A percentile compares a stretch with the other conserved stretches of the same genome.
Conservation (phyloP, 1,284 basidiomycete species). For the Cryptococcus sp. region DNA sequence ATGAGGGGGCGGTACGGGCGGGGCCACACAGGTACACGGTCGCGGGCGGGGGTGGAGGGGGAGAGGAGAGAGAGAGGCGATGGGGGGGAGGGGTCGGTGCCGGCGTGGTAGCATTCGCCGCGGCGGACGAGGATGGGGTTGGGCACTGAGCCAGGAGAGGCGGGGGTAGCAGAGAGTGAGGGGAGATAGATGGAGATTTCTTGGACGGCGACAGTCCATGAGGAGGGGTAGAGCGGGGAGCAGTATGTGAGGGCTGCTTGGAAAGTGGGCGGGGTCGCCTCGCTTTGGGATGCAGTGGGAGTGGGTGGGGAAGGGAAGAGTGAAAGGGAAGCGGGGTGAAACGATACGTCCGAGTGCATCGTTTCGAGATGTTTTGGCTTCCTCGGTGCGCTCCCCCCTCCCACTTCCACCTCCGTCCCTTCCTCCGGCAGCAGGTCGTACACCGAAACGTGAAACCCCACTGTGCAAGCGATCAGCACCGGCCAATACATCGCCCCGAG, state of each 20-base stretch:
- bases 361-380: conserved; percentile 28
- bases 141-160: neutral
- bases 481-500: conserved; percentile 37
- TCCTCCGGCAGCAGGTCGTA: conserved; percentile 22
- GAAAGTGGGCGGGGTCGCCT: conserved; percentile 9
- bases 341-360: conserved; percentile 45
- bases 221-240: conserved; percentile 46
- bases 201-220: conserved; percentile 49
- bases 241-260: conserved; percentile 44
- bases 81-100: too few species aligned
- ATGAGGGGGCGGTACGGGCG: conserved; percentile 30
- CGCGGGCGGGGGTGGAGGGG: conserved; percentile 1
- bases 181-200: conserved; percentile 34
- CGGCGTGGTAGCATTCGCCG: conserved; percentile 39
- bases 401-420: too few species aligned
- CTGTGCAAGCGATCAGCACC: conserved; percentile 40
- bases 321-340: conserved; percentile 46
- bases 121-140: conserved; percentile 4
- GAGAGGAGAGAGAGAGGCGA: too few species aligned
- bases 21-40: conserved; percentile 33
- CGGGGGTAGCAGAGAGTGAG: neutral
- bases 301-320: conserved; percentile 21
- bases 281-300: neutral
- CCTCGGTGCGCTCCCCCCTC: neutral
- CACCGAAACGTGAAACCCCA: conserved; percentile 39